Evolutionary conservation across 2,329 filamentous ascomycete species (phyloP), one percentile per base, ranked within the genome.

Genomic region (Corniculantispora saksenae): DNA sequence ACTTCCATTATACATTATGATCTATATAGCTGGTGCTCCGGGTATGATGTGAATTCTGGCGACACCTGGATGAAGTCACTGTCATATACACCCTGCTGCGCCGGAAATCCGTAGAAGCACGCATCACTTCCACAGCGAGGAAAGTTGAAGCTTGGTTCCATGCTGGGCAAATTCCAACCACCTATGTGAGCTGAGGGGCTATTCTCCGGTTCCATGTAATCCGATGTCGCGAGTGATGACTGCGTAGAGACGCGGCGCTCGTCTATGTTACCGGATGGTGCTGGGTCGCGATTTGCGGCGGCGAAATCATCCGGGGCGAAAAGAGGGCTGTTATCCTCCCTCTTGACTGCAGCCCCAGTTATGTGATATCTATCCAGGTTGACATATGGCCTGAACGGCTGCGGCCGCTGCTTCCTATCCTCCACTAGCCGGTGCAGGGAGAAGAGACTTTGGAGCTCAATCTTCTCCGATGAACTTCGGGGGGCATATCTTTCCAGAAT

Each of bases 211-310:
- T 54, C 59, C 50, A 54, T 17, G n/a, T 56, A 56, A 15, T 63
- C 61, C 9, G 43, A 23, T 10, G 60, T 32, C 2, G 17, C 19
- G 17, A 40, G n/a, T 10, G 32, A 32, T 32, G 61, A 61, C 59
- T 61, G 59, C 23, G 45, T 29, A 7, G 61, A 63, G 53, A 48
- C 56, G 40, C 61, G 51, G 25, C 53, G 61, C 21, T 21, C 61
- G 43, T 48, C 51, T 9, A 32, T 7, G 38, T 21, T 50, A 27
- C 43, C 19, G 50, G 35, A 54, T 35, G 53, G 45, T 6, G 50
- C 32, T 4, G 59, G 51, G 50, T 63, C 51, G 27, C 61, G 29
- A 5, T 23, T 15, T 21, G 19, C 58, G 7, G 19, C 29, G 13
- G 29, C 50, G 9, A 48, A 56, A 15, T 63, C 51, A 25, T 35